Base-by-base conservation (phyloP, 164 flowering plant genomes). In the Echeveria elegans region DNA sequence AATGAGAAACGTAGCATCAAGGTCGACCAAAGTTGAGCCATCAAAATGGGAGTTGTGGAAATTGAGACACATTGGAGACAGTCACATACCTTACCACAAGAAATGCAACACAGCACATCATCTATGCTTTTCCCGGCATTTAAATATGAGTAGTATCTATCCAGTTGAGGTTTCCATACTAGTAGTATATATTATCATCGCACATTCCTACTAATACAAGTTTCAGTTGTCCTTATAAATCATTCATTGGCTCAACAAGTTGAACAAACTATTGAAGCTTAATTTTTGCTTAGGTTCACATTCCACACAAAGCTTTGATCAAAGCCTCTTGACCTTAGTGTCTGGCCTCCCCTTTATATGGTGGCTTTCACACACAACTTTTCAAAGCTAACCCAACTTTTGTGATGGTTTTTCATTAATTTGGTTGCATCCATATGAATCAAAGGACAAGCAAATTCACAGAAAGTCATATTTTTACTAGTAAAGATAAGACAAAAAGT, bases 1-100 rank as follows among this genome's bases (percentile, higher is more conserved):
- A 28, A 2, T 56, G 6, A 6, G n/a, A 8, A 23, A 52, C 11
- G n/a, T 53, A 53, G 59, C 59, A 53, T 11, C 47, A 56, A 56
- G 61, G 61, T 56, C 61, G 32, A 56, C 61, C 31, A 56, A 56
- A 24, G 32, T 56, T 56, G 61, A 56, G 61, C 61, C 32, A 28
- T 56, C 2, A 56, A 56, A 56, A 56, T 56, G 32, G 26, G 28
- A 28, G 32, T 56, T 28, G 0, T 56, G 4, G 61, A 56, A 56
- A 56, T 56, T 12, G 32, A 56, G 61, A 28, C 61, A 56, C 61
- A 56, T 3, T 6, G 14, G 61, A 56, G 9, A 28, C 18, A 14
- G 61, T 28, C 61, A 53, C 61, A 56, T 12, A 56, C 26, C 31
- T 56, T 32, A 11, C 6, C 32, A 56, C 61, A 56, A 56, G 60